Base-by-base conservation (phyloP, 106 monocot species). In the Platanthera guangdongensis region DNA sequence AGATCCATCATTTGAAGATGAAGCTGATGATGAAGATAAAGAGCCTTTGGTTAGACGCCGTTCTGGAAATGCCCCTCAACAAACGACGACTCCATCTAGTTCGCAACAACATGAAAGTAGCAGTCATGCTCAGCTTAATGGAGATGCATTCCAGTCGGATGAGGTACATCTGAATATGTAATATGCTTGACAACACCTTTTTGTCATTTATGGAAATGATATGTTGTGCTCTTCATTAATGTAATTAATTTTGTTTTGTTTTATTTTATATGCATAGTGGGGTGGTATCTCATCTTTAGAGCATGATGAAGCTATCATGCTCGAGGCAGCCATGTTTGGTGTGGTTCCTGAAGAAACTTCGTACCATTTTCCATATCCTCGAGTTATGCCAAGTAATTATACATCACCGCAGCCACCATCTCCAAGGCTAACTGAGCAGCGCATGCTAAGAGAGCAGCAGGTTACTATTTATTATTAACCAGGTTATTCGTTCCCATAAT, bases 241-340 rank as follows among this genome's bases (percentile, higher is more conserved):
- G 18, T 63, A 57, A 47, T 49, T 67, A 16, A 8, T 71, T n/a
- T 73, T 18, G 16, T 71, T n/a, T 73, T 18, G 16, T 68, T 78
- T 60, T 39, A 39, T 39, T 7, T 64, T 59, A 7, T 47, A 10
- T 72, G 50, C n/a, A 68, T 67, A 80, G 97, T 97, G 97, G 97
- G 97, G 97, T 64, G 94, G 91, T 59, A 86, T 97, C 72, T 94
- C 97, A 72, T 89, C 89, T 77, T 80, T 82, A 79, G 97, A 97
- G 77, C 97, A 94, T 82, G 97, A 94, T 85, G 97, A 97, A 81
- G 97, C 97, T 76, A 87, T 97, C 47, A 94, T 97, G 94, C 91
- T 97, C 78, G 97, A 97, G 80, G 97, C 97, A 78, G 94, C 97
- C 21, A 91, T 97, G 84, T 97, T 97, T 83, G 97, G 97, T 76